Base-by-base conservation (phyloP, 2,329 filamentous ascomycete species). In the Canariomyces notabilis region DNA sequence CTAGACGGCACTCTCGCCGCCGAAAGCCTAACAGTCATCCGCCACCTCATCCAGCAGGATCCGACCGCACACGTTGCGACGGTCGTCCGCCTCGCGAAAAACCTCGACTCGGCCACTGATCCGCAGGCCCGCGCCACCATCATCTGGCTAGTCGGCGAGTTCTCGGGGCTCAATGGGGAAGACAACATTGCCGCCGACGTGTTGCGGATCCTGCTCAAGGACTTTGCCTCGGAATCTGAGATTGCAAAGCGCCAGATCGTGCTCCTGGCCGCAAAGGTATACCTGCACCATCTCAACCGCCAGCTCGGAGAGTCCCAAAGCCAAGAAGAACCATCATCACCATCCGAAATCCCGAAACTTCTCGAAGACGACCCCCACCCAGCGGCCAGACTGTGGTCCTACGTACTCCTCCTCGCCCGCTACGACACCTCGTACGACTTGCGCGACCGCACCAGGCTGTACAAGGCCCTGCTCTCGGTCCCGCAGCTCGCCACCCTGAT, bases 351-450 rank as follows among this genome's bases (percentile, higher is more conserved):
- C 60, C 68, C 39, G 54, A 61, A 46, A 31, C 57, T 54, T 7
- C 58, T 61, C 2, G 64, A 65, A n/a, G 61, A 72, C 31, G 73
- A 72, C 23, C 70, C 76, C 5, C 83, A 95, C 57, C 80, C 85
- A 0, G 83, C 95, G 42, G 79, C 81, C 22, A 75, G 82, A 2
- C 72, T 98, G 2, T 98, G 89, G 83, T 79, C 85, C 22, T 95
- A 98, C 59, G 80, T 87, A 18, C 74, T 95, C 21, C 77, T 91
- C 1, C 79, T 98, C 1, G 87, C 87, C 23, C 82, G 93, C 50
- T 98, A 97, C 65, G 93, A 97, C 59, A 88, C 84, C 0, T 96
- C 90, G 1, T 98, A 95, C 66, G 90, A 97, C 61, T 80, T 98
- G 3, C 88, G 93, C 53, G 93, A 97, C 63, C 85, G 93, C 19